Base-by-base conservation (phyloP, 441 rosid species). In the Rhodomyrtus psidioides region DNA sequence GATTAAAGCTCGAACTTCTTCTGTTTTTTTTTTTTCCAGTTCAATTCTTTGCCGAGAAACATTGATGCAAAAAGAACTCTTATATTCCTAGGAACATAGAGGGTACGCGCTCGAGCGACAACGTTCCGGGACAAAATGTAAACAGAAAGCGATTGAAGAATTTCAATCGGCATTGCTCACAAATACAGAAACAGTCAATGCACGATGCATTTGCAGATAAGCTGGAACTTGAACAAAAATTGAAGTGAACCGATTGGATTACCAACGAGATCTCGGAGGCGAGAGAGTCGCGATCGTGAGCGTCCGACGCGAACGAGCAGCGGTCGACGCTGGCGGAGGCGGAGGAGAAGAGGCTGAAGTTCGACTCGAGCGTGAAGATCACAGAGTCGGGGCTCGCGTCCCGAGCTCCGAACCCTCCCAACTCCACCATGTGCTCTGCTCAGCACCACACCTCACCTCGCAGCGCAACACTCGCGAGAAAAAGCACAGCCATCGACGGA, bases 311-410 rank as follows among this genome's bases (percentile, higher is more conserved):
- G 30, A 94, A 92, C 57, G 99, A 97, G 94, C 96, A 95, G 87
- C 96, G 98, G 83, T 94, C 98, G 76, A 94, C 98, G 87, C 98
- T 95, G 26, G 95, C 97, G 83, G 98, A 94, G 86, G 99, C 94
- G 84, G 99, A 96, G 65, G 99, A 93, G 89, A 95, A 95, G 84
- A 94, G 93, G 60, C 98, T 97, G 87, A 95, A 94, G 87, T 93
- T 95, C 44, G 96, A 93, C 82, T 96, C 98, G 34, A 89, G 93
- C 51, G 98, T 93, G 94, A 95, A 94, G 86, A 94, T 94, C 54
- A 94, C 91, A 4, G 99, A 96, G 88, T 95, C 97, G 6, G 99
- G 98, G 59, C 99, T 96, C 3, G 94, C 89, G 85, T 93, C 94
- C 53, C 97, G 94, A 55, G 91, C 91, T 88, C 91, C 74, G 57